Evolutionary conservation across 441 rosid species (phyloP).

Genomic region (Syzygium malaccense): DNA sequence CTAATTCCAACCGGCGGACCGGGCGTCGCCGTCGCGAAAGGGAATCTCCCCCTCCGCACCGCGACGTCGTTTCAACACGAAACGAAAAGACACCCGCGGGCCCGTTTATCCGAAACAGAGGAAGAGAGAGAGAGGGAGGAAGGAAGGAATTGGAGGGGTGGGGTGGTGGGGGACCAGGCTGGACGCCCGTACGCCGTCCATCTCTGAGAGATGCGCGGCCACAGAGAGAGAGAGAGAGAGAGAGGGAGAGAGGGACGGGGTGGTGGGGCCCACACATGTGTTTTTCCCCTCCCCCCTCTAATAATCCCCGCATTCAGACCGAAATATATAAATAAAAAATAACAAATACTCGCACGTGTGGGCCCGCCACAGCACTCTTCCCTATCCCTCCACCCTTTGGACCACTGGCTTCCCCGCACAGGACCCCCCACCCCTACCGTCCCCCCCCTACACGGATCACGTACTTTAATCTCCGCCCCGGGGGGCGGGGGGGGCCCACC

Average conservation of each 20-base stretch:
- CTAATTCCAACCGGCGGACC: background rate
- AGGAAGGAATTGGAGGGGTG: background rate
- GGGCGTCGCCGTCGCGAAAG: no score
- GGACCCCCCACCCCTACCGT: background rate
- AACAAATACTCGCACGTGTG: background rate
- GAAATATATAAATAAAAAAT: no score
- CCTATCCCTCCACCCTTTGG: background rate
- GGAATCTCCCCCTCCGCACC: no score
- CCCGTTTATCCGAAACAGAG: background rate
- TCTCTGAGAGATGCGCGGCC: background rate
- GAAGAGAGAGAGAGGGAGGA: background rate
- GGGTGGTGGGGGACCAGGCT: background rate
- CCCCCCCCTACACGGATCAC: background rate
- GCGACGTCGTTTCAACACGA: no score
- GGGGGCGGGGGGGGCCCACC: background rate
- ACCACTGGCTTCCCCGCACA: background rate
- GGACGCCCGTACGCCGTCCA: background rate
- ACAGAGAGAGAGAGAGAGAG: background rate
- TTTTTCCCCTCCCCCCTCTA: no score
- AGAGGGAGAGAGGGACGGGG: background rate
- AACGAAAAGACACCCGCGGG: no score
- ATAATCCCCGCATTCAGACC: no score
- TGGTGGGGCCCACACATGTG: background rate
- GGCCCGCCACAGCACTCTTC: background rate
- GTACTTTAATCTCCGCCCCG: background rate